Percentiles rank a stretch among this genome's conserved stretches.
These are phyloP conservation scores for Neurospora sp. DNA, from an alignment of 495 filamentous ascomycete genomes.

Conservation along the genomic window DNA sequence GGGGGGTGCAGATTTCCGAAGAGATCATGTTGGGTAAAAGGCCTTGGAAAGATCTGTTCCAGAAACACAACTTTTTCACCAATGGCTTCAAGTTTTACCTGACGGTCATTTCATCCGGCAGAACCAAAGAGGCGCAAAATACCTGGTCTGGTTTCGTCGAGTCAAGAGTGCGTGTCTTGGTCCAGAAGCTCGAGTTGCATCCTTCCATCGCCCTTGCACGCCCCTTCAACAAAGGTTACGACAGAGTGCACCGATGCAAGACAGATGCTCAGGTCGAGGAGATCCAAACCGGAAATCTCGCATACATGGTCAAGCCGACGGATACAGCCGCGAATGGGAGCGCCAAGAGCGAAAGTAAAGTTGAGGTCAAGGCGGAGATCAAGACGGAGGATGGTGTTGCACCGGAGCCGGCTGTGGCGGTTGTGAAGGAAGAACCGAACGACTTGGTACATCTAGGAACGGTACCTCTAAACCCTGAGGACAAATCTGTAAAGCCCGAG, in stretches of 20 bases:
- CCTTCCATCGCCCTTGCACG: slow-evolving; percentile 70
- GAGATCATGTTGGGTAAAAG: slow-evolving; percentile 63
- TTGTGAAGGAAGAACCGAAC: slow-evolving; percentile 12
- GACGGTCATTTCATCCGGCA: slow-evolving; percentile 75
- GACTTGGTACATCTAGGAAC: neutral
- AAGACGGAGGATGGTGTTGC: slow-evolving; percentile 10
- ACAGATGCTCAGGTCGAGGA: slow-evolving; percentile 57
- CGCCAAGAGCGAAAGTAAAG: slow-evolving; percentile 47
- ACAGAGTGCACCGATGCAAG: slow-evolving; percentile 63
- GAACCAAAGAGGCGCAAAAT: slow-evolving; percentile 71
- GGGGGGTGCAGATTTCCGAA: slow-evolving; percentile 66
- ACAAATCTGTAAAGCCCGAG: slow-evolving; percentile 6
- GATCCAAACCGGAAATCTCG: slow-evolving; percentile 62
- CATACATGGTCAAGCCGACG: slow-evolving; percentile 50
- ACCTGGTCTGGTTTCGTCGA: slow-evolving; percentile 87
- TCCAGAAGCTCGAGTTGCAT: slow-evolving; percentile 66
- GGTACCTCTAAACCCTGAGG: slow-evolving; percentile 1
- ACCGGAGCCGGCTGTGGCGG: neutral
- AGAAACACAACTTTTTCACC: slow-evolving; percentile 85
- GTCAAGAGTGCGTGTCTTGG: slow-evolving; percentile 79
- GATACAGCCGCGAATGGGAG: slow-evolving; percentile 19
- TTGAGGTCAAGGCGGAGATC: slow-evolving; percentile 39
- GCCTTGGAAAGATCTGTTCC: slow-evolving; percentile 81
- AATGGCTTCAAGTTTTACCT: slow-evolving; percentile 89
- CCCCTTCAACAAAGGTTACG: slow-evolving; percentile 87